Base-by-base conservation (phyloP, 805 yeast species). In the Saturnispora hagleri region DNA sequence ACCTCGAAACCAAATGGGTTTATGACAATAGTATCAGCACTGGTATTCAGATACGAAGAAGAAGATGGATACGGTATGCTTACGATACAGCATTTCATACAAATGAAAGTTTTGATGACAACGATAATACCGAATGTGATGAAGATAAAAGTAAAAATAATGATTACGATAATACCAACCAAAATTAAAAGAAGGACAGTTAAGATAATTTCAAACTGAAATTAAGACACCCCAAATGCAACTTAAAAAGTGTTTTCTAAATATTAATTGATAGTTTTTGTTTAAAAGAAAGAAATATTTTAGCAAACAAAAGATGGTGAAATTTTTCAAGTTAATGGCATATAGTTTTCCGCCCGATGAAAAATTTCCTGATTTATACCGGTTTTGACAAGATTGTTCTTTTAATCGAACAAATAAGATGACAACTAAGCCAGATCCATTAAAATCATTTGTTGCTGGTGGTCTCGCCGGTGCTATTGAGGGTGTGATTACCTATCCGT, bases 391-490 rank as follows among this genome's bases (percentile, higher is more conserved):
- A 15, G 5, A 7, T 41, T 41, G 27, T 24, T 41, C 44, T 24
- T 41, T 7, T 18, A 18, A 33, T 45, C 28, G 12, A 20, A 10
- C 24, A 46, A 22, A 12, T 22, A 48, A 28, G 22, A 31, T 47
- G 44, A 15, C 43, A 18, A 22, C 46, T 22, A 43, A 43, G 17
- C 78, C 80, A 13, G 91, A 85, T 64, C 91, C 93, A 2, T 62
- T 78, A 55, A 81, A 85, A 61, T 88, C 97, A 1, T 89, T 91
- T 62, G 73, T 90, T 27, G 98, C 97, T 6, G 99, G 99, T 52
- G 97, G 97, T 50, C 75, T 86, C 0, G 99, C 98, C 0, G 99
- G 98, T 53, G 98, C 96, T 26, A 82, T 90, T 33, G 99, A 91
- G 70, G 97, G 97, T 34, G 80, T 80, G 40, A 76, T 87, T 45